Evolutionary conservation across 176 grass and related monocot species (phyloP).

Genomic region (Triticum aestivum): DNA sequence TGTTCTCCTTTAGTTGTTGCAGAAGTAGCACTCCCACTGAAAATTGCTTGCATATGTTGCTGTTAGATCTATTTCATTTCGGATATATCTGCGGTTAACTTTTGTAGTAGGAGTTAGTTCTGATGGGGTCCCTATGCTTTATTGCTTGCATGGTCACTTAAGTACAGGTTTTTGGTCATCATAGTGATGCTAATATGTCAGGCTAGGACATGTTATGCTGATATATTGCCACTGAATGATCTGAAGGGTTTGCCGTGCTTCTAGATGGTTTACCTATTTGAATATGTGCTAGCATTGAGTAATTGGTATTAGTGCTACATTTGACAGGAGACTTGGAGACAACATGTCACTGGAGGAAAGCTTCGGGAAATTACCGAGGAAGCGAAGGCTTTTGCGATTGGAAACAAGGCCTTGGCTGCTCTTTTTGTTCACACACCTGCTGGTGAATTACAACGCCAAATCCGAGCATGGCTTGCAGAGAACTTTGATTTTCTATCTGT

Average conservation of each 20-base stretch:
- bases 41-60: neutral
- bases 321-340: constrained; percentile 94
- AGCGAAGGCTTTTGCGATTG: constrained; percentile 87
- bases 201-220: constrained; percentile 23
- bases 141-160: constrained; percentile 8
- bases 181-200: constrained; percentile 20
- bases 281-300: neutral
- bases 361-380: constrained; percentile 96
- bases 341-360: constrained; percentile 94
- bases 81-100: neutral
- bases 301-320: constrained; percentile 20
- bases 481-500: constrained; percentile 98
- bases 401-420: constrained; percentile 88
- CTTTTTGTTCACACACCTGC: constrained; percentile 99
- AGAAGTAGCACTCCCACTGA: neutral
- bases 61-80: constrained; percentile 6
- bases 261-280: neutral
- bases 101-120: neutral
- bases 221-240: neutral
- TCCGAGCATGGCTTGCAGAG: constrained; percentile 91
- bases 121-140: constrained; percentile 11
- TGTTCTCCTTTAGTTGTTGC: neutral
- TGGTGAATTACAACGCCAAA: constrained; percentile 98
- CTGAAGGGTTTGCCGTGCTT: neutral
- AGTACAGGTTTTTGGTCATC: neutral